phyloP scores from a whole-genome alignment of 192 early-diverging fungal genomes.

The Lobulomyces angularis region DNA sequence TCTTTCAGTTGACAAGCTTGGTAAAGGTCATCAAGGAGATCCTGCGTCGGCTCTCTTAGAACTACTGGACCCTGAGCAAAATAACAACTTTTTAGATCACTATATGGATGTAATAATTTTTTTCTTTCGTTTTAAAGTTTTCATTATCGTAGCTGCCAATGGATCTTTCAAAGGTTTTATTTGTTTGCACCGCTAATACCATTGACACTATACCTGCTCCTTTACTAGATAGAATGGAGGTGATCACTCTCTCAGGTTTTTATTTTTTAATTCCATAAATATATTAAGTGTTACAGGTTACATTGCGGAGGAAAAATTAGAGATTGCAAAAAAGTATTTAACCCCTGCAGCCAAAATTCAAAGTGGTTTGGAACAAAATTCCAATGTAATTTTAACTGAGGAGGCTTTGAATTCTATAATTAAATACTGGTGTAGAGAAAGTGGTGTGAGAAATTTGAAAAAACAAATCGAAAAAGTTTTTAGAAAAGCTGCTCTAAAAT shows the following conservation, averaged over 20 bases:
- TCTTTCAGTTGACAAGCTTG: constrained; percentile 86
- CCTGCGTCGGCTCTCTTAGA: constrained; percentile 93
- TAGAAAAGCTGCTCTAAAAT: constrained; percentile 86
- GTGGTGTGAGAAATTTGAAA: constrained; percentile 93
- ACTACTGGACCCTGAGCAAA: constrained; percentile 95
- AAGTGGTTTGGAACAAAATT: constrained; percentile 56
- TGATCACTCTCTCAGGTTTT: constrained; percentile 77
- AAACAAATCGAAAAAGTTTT: constrained; percentile 98
- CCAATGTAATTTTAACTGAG: constrained; percentile 55
- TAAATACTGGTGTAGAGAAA: constrained; percentile 87
- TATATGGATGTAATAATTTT: constrained; percentile 99
- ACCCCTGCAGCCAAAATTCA: constrained; percentile 71
- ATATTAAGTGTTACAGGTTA: constrained; percentile 21
- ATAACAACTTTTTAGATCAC: constrained; percentile 93
- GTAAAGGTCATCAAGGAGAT: constrained; percentile 94
- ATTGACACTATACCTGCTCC: constrained; percentile 96
- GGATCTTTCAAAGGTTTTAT: constrained; percentile 93
- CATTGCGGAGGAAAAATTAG: constrained; percentile 51
- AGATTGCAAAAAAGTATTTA: constrained; percentile 91
- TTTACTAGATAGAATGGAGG: constrained; percentile 98
- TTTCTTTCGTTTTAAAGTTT: too few relatives aligned
- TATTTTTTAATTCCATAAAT: too few relatives aligned
- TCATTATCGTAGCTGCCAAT: too few relatives aligned
- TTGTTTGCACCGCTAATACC: constrained; percentile 97
- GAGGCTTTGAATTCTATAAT: constrained; percentile 78